Percentiles rank a stretch among this genome's conserved stretches.
Conservation (phyloP, 352 stramenopile genomes). For the Phytopythium boreale region DNA sequence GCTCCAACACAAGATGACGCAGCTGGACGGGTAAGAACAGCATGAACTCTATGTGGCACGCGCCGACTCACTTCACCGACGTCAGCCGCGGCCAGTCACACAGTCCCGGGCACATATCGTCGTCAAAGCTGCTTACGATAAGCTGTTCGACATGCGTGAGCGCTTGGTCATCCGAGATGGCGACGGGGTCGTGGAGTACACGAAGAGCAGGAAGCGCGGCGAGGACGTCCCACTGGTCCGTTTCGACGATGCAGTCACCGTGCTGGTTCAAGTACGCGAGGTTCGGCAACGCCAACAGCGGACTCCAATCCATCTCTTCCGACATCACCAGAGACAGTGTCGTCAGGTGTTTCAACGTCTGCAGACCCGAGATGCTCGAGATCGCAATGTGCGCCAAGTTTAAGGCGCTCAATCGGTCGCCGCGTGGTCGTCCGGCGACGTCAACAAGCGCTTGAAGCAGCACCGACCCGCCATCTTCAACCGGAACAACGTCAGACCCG, state of each 20-base stretch:
- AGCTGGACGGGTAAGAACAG: not conserved
- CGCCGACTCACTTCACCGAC: not conserved
- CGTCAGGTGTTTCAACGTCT: not conserved
- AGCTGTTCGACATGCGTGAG: not conserved
- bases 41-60: not conserved
- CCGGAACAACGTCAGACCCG: not conserved
- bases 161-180: not conserved
- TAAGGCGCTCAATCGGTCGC: not conserved
- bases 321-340: not conserved
- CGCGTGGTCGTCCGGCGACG: not conserved
- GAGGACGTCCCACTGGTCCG: not conserved
- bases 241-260: not conserved
- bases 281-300: not conserved
- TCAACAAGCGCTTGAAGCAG: not conserved
- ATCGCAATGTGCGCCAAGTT: not conserved
- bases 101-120: not conserved
- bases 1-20: not conserved
- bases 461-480: not conserved
- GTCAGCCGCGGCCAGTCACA: not conserved
- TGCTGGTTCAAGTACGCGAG: conserved; percentile 1
- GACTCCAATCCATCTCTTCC: conserved; percentile 3
- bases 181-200: not conserved
- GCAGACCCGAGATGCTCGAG: not conserved
- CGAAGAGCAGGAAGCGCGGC: not conserved
- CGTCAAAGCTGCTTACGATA: not conserved